Evolutionary conservation across 768 basidiomycete genomes (phyloP).

Genomic region (Rhodosporidiobolus odoratus): DNA sequence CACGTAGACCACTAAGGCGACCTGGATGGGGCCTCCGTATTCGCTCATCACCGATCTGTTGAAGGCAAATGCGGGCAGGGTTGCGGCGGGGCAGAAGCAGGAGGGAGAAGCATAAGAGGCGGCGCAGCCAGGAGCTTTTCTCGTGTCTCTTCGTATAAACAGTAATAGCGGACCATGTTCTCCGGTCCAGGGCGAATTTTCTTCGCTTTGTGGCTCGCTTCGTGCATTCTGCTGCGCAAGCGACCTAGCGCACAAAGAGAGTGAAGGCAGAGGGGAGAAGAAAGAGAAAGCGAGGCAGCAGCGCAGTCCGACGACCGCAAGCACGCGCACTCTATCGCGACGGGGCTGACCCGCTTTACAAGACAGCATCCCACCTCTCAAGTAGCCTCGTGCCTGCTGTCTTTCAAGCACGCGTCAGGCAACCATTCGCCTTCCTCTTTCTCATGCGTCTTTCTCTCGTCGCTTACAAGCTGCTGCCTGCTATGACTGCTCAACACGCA

Average conservation of each 20-base stretch:
- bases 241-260: too few relatives aligned
- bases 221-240: too few relatives aligned
- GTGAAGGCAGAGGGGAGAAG: too few relatives aligned
- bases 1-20: constrained; percentile 20
- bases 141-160: background rate
- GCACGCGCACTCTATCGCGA: too few relatives aligned
- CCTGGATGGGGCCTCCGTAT: constrained; percentile 30
- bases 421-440: background rate
- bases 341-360: too few relatives aligned
- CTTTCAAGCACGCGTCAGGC: too few relatives aligned
- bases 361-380: too few relatives aligned
- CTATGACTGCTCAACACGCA: background rate
- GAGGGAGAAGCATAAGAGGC: background rate
- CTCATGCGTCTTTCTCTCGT: background rate
- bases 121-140: background rate
- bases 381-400: too few relatives aligned
- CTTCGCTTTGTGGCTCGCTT: too few relatives aligned
- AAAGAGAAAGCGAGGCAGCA: too few relatives aligned
- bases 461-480: background rate
- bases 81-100: background rate
- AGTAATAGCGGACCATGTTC: background rate
- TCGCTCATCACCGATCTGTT: constrained; percentile 9
- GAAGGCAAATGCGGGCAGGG: background rate
- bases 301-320: too few relatives aligned
- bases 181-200: background rate